Evolutionary conservation across 495 filamentous ascomycete species (phyloP), one percentile per base, ranked within the genome.

Genomic region (Corynascus novoguineensis): DNA sequence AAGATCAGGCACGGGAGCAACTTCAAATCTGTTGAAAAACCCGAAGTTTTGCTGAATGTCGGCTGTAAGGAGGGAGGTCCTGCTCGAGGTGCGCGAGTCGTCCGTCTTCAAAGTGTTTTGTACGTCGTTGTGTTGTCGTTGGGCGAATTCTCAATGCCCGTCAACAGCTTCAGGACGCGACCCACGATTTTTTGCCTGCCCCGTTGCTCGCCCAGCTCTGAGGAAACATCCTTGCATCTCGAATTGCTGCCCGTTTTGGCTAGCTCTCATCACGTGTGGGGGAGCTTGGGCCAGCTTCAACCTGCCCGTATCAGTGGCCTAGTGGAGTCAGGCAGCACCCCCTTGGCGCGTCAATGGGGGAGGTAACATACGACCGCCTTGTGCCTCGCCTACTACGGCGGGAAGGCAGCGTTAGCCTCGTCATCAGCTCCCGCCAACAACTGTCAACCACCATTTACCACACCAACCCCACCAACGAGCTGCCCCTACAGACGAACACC

Each of bases 361-460:
- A 42, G 46, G 41, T 50, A n/a, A n/a, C n/a, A n/a, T n/a, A n/a
- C 32, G 34, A 40, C 49, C 49, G 54, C 60, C 55, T 47, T 55
- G 48, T 57, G 34, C 27, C 50, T 51, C 42, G 50, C 57, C 62
- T 56, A 34, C 40, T 48, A 47, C 35, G 48, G 29, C 22, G 48
- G 57, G 56, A 71, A 70, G 68, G 68, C 70, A 71, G 64, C 68
- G 62, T 54, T 63, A 65, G 69, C 68, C 67, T 71, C 69, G 69
- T 73, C 70, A 72, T 71, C 70, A 67, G 66, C 70, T 67, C 53
- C 58, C 52, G 29, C 45, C 55, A 55, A 58, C 55, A 29, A 28
- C 52, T 50, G 52, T 51, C 55, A 29, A 49, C 55, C 31, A 57
- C 54, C 29, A 48, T n/a, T 57, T 44, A 31, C 45, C 25, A 35